Base-by-base conservation (phyloP, 345 rosid species). In the Aegle marmelos region DNA sequence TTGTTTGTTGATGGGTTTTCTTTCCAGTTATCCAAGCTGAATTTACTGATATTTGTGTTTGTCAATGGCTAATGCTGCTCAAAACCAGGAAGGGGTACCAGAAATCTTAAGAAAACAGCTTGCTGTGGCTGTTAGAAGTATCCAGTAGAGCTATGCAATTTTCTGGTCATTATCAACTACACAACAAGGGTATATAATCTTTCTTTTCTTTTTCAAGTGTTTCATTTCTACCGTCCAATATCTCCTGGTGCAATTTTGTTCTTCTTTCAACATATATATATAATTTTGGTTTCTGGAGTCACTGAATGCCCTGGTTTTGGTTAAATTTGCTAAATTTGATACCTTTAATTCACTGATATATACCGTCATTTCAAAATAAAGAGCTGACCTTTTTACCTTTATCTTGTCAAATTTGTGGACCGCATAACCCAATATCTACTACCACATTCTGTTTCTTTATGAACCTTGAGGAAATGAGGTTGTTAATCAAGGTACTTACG, bases 141-240 rank as follows among this genome's bases (percentile, higher is more conserved):
- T 92, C 72, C 91, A 91, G 66, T 95, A 98, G 99, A 95, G 92
- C 88, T 93, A 95, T 70, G 99, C 97, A 61, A 81, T 95, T 77
- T 95, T 91, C 89, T 95, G 99, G 99, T 88, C 98, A 1, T 78
- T 83, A 66, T 95, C 98, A 86, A 56, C 90, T 63, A 81, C 84
- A 59, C 90, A 91, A 81, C 86, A 83, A 70, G 94, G 92, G 98
- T 95, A 85, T 79, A 70, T 63, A 67, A 45, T 22, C 5, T n/a
- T 31, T 59, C 37, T 9, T 7, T 63, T 31, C 62, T 28, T n/a
- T 30, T 21, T 4, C 4, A n/a, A 39, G n/a, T 24, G 33, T 14
- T 45, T 70, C 58, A 24, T 11, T 24, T 27, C 14, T 57, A 33
- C 22, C 30, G 25, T 45, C 50, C 25, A 28, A 24, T 4, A 48